phyloP scores from a whole-genome alignment of 75 land plant species.

The Selaginella moellendorffii region DNA sequence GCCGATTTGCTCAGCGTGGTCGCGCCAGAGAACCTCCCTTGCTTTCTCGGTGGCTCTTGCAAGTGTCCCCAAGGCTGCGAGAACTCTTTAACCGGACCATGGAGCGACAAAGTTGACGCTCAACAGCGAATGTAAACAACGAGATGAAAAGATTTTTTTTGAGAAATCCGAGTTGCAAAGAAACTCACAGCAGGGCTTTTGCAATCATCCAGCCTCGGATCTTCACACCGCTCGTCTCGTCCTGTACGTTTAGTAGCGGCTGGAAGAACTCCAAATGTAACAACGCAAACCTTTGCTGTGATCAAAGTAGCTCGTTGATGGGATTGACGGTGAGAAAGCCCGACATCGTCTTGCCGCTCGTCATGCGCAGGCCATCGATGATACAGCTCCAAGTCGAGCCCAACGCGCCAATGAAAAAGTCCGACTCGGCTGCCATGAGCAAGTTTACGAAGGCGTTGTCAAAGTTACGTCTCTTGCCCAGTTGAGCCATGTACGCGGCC shows the following conservation, averaged over 20 bases:
- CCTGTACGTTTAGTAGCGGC: too few species aligned
- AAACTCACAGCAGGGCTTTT: too few species aligned
- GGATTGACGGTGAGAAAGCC: constrained; percentile 5
- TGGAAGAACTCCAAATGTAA: too few species aligned
- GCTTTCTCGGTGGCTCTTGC: constrained; percentile 7
- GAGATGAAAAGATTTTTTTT: too few species aligned
- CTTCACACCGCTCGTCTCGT: too few species aligned
- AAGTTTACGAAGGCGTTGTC: constrained; percentile 7
- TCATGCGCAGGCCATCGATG: constrained; percentile 1
- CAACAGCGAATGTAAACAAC: too few species aligned
- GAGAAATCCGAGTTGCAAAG: too few species aligned
- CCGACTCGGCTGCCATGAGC: background rate
- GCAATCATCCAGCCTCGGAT: too few species aligned
- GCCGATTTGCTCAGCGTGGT: background rate
- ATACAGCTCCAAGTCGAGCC: background rate
- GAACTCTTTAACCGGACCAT: background rate
- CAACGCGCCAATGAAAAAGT: constrained; percentile 1
- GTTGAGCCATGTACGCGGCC: background rate
- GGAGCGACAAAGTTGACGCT: too few species aligned
- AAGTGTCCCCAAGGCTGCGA: constrained; percentile 5
- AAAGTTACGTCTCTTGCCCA: background rate
- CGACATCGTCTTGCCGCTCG: constrained; percentile 3
- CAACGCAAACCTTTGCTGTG: too few species aligned
- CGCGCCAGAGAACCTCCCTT: constrained; percentile 2
- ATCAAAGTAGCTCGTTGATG: background rate